These are phyloP conservation scores for Microascus cirrosus DNA, from an alignment of 2,329 filamentous ascomycete genomes.

Conservation along the genomic window DNA sequence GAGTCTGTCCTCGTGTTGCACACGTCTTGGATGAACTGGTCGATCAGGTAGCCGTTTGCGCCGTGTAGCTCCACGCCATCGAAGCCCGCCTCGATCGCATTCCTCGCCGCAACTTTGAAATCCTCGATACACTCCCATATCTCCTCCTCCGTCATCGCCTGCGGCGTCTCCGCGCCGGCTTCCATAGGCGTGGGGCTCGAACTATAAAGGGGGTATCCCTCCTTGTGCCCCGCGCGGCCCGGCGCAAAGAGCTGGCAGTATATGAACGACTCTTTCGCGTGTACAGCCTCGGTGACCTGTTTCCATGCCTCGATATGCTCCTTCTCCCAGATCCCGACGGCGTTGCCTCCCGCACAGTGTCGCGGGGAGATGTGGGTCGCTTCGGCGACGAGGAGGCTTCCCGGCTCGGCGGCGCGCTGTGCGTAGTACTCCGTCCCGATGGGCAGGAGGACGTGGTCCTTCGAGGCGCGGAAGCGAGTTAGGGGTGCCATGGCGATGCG, in stretches of 20 bases:
- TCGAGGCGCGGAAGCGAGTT: constrained; percentile 38
- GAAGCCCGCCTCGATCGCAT: constrained; percentile 51
- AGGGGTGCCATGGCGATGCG: constrained; percentile 45
- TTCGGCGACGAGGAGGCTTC: constrained; percentile 30
- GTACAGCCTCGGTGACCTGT: constrained; percentile 48
- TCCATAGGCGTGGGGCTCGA: constrained; percentile 26
- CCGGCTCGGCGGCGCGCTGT: constrained; percentile 28
- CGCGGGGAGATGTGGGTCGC: constrained; percentile 28
- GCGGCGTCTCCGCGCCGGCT: constrained; percentile 40
- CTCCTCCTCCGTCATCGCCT: constrained; percentile 53
- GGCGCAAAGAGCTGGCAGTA: constrained; percentile 56
- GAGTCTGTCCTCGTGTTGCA: constrained; percentile 39
- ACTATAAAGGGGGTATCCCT: constrained; percentile 3
- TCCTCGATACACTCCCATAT: constrained; percentile 53
- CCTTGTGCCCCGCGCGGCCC: constrained; percentile 31
- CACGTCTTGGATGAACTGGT: constrained; percentile 46
- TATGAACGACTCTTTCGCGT: constrained; percentile 49
- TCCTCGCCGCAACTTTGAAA: constrained; percentile 42
- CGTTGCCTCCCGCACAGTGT: constrained; percentile 24
- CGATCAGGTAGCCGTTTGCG: constrained; percentile 52
- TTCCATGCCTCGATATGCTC: constrained; percentile 51
- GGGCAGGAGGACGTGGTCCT: constrained; percentile 17
- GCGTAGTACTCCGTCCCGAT: constrained; percentile 27
- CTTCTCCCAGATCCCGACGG: constrained; percentile 46
- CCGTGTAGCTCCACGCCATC: constrained; percentile 55